A percentile compares a stretch with the other conserved stretches of the same genome.
Conservation (phyloP, 1,139 yeast genomes). For the Suhomyces wounanorum region DNA sequence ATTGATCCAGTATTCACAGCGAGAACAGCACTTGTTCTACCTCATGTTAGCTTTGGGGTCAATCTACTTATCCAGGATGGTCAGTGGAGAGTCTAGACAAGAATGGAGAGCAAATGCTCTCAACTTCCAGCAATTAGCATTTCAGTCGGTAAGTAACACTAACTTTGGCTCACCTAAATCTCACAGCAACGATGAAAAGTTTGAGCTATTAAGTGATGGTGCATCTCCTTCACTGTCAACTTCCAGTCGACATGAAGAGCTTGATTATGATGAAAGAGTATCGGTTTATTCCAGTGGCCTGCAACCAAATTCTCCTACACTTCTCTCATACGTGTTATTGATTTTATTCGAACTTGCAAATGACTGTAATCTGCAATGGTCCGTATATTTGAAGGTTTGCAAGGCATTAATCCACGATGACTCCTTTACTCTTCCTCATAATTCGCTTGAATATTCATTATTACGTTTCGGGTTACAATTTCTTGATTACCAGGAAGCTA, state of each 20-base stretch:
- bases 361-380: conserved; percentile 31
- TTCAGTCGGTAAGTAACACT: conserved; percentile 8
- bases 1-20: conserved; percentile 29
- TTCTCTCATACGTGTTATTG: conserved; percentile 27
- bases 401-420: conserved; percentile 22
- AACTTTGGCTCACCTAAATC: neutral
- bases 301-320: conserved; percentile 19
- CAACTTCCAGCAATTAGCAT: conserved; percentile 22
- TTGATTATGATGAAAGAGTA: neutral
- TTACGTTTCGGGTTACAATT: conserved; percentile 31
- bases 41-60: conserved; percentile 30
- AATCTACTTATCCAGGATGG: conserved; percentile 26
- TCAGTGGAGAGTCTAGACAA: conserved; percentile 12
- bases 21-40: conserved; percentile 26
- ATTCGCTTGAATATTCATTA: conserved; percentile 24
- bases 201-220: neutral
- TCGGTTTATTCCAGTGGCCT: conserved; percentile 3
- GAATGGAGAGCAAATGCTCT: conserved; percentile 24
- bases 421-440: conserved; percentile 18
- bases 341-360: conserved; percentile 33
- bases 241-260: neutral
- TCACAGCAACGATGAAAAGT: neutral
- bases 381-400: conserved; percentile 25
- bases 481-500: conserved; percentile 33
- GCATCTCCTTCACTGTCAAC: neutral